phyloP scores from a whole-genome alignment of 2,329 filamentous ascomycete genomes.

The Penicillium sp. region DNA sequence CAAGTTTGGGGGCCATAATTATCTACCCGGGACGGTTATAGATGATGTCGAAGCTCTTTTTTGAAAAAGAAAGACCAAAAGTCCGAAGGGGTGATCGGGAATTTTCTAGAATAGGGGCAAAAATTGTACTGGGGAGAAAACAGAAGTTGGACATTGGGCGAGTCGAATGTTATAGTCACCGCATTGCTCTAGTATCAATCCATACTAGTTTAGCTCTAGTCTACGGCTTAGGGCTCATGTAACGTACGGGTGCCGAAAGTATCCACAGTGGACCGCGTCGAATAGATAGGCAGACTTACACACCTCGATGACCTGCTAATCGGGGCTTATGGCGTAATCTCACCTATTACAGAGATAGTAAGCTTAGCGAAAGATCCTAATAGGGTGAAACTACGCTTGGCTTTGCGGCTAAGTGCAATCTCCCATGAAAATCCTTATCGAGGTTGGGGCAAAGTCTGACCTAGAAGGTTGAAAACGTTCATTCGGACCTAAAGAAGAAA shows the following conservation, averaged over 20 bases:
- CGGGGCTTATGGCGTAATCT: not conserved
- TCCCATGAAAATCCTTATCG: too few relatives aligned
- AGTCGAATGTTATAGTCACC: not conserved
- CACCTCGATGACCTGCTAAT: not conserved
- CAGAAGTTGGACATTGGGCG: not conserved
- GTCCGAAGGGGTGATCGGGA: not conserved
- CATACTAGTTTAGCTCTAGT: not conserved
- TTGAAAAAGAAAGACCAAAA: not conserved
- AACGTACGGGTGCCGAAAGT: not conserved
- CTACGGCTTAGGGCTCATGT: not conserved
- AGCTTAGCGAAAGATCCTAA: too few relatives aligned
- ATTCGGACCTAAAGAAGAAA: too few relatives aligned
- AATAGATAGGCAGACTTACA: not conserved
- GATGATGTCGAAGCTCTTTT: not conserved
- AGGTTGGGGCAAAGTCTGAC: too few relatives aligned
- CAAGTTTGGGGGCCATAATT: slow-evolving; percentile 4
- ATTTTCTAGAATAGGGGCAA: not conserved
- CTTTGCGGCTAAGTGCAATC: too few relatives aligned
- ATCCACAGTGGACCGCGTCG: not conserved
- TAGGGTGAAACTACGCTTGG: too few relatives aligned
- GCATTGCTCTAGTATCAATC: not conserved
- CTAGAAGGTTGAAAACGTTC: too few relatives aligned
- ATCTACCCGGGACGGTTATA: not conserved
- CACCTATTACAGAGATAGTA: too few relatives aligned
- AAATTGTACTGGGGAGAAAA: not conserved